Evolutionary conservation across 225 moss, liverwort and hornwort species (phyloP).

Genomic region (Climacium dendroides): DNA sequence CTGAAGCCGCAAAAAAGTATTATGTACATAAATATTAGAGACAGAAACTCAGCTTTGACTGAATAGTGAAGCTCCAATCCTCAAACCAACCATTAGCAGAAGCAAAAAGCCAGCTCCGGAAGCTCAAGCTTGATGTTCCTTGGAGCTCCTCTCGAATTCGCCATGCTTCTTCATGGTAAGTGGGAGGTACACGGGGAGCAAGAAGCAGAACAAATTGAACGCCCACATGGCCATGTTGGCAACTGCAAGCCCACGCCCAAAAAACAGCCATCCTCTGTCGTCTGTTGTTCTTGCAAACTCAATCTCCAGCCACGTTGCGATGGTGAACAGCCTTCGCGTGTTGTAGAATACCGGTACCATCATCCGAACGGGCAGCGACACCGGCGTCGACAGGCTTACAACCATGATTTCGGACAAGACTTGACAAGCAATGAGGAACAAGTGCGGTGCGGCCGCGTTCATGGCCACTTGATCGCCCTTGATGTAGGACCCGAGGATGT

Average conservation of each 20-base stretch:
- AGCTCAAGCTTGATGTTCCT: constrained; percentile 4
- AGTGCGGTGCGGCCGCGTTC: constrained; percentile 19
- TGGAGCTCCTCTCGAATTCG: constrained; percentile 17
- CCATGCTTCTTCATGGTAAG: constrained; percentile 14
- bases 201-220: constrained; percentile 40
- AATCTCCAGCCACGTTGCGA: constrained; percentile 21
- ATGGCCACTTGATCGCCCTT: constrained; percentile 29
- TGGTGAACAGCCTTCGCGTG: constrained; percentile 20
- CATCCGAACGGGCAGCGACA: constrained; percentile 25
- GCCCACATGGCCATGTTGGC: constrained; percentile 37
- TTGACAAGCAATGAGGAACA: constrained; percentile 40
- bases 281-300: constrained; percentile 5
- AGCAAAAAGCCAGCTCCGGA: background rate
- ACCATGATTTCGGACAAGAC: constrained; percentile 23
- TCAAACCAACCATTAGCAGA: background rate
- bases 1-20: background rate
- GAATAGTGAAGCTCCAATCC: background rate
- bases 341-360: constrained; percentile 46
- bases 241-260: constrained; percentile 30
- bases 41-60: background rate
- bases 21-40: background rate
- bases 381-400: background rate
- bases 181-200: constrained; percentile 43
- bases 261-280: constrained; percentile 12
- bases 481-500: constrained; percentile 30